A percentile compares a stretch with the other conserved stretches of the same genome.
These are phyloP conservation scores for Botrytis hyacinthi DNA, from an alignment of 2,329 filamentous ascomycete species.

Conservation along the genomic window DNA sequence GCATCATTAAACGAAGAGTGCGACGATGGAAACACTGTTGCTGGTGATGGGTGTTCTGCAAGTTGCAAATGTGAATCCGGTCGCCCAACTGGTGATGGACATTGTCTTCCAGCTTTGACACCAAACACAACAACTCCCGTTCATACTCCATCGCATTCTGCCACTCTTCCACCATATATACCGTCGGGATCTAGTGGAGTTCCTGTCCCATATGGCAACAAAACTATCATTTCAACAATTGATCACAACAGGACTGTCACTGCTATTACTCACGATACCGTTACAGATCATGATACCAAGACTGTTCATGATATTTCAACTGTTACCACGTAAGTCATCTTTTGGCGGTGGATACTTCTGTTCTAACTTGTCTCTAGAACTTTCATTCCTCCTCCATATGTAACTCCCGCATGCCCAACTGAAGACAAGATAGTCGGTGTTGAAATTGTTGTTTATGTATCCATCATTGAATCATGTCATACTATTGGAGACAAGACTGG, in stretches of 20 bases:
- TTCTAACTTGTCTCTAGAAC: slow-evolving; percentile 18
- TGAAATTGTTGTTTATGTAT: slow-evolving; percentile 38
- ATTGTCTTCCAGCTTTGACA: slow-evolving; percentile 24
- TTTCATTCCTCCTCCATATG: slow-evolving; percentile 25
- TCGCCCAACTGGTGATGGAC: slow-evolving; percentile 33
- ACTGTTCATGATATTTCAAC: slow-evolving; percentile 18
- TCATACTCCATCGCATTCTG: slow-evolving; percentile 19
- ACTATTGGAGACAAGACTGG: slow-evolving; percentile 21
- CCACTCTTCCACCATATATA: slow-evolving; percentile 5
- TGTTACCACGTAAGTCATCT: slow-evolving; percentile 17
- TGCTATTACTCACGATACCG: slow-evolving; percentile 10
- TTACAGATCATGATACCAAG: slow-evolving; percentile 14
- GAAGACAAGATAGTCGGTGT: slow-evolving; percentile 35
- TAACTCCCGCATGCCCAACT: slow-evolving; percentile 25
- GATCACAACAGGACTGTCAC: slow-evolving; percentile 17
- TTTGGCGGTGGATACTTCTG: not conserved
- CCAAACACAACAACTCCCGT: slow-evolving; percentile 15
- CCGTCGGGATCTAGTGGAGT: slow-evolving; percentile 11
- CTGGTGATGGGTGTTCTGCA: slow-evolving; percentile 41
- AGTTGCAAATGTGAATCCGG: slow-evolving; percentile 43
- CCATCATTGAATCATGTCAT: slow-evolving; percentile 36
- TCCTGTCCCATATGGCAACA: slow-evolving; percentile 21
- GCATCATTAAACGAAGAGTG: slow-evolving; percentile 42
- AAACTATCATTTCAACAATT: slow-evolving; percentile 21
- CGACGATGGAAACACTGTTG: slow-evolving; percentile 42